phyloP scores from a whole-genome alignment of 2,329 filamentous ascomycete species.

The Epichloe festucae region DNA sequence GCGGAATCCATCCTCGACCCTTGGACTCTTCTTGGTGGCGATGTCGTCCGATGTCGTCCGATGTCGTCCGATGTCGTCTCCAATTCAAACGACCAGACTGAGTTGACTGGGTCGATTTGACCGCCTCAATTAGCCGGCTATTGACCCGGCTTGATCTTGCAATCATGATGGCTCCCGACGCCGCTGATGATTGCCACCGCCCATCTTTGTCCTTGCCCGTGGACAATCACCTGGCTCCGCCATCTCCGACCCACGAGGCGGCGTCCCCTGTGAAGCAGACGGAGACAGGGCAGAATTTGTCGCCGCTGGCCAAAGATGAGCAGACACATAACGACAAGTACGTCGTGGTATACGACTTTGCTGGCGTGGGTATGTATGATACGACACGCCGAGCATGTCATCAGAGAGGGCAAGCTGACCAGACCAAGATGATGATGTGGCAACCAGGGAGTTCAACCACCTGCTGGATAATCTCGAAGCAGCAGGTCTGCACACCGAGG shows the following conservation, averaged over 20 bases:
- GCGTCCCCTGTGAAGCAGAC: neutral
- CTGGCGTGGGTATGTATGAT: conserved; percentile 17
- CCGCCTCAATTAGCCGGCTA: too few relatives aligned
- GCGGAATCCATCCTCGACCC: too few relatives aligned
- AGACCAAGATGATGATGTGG: conserved; percentile 19
- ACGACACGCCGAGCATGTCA: neutral
- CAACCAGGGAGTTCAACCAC: conserved; percentile 21
- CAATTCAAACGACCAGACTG: too few relatives aligned
- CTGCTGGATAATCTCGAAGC: conserved; percentile 47
- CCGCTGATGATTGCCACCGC: neutral
- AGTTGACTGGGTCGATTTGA: too few relatives aligned
- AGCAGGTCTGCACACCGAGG: conserved; percentile 55
- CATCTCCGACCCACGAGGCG: neutral
- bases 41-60: too few relatives aligned
- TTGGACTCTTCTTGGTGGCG: too few relatives aligned
- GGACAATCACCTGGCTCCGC: neutral
- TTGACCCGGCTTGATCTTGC: neutral
- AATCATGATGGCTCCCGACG: conserved; percentile 2
- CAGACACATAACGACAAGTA: conserved; percentile 16
- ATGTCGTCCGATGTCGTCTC: too few relatives aligned
- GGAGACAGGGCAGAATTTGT: neutral
- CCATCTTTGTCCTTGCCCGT: neutral
- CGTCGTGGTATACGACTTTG: conserved; percentile 27
- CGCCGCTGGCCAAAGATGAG: neutral
- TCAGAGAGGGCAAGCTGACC: neutral